Evolutionary conservation across 2,329 filamentous ascomycete species (phyloP), one percentile per base, ranked within the genome.

Genomic region (Claviceps monticola): DNA sequence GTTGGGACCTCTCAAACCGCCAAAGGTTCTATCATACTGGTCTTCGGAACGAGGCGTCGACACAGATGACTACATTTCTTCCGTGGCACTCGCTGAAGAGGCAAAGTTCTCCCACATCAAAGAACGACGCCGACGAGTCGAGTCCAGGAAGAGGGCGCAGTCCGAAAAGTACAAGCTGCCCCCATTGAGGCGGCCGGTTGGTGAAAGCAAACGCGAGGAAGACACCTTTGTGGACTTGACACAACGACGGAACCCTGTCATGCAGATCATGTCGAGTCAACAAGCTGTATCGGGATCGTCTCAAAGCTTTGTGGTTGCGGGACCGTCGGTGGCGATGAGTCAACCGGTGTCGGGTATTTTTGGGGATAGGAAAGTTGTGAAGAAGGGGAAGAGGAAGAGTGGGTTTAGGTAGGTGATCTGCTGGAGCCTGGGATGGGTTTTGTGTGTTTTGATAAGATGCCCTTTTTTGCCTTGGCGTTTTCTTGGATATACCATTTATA

Each of bases 331-430:
- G 50, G 63, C 66, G n/a, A 73, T 73, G 66, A 74, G 72, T 49
- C 73, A 75, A 57, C 68, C 71, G 9, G 59, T 71, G 14, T 53
- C 65, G n/a, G 74, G 74, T 2, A 56, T 62, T 4, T 74, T 74
- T 67, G 74, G 74, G 26, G 68, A 67, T 56, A 64, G 73, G 48
- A 67, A 65, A 54, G 66, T 62, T 55, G 66, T 62, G 50, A 73
- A 73, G 62, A 74, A 73, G 59, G 54, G 56, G 16, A 72, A 71
- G 62, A 69, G 65, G 59, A 69, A 64, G 59, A 66, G 64, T 9
- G 70, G 70, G 1, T 73, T 74, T 52, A 66, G 66, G 56, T 68
- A 41, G 45, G 8, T 9, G 29, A 34, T 21, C 21, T 34, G 5
- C 29, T 34, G 3, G 21, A 21, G 21, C 21, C 4, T 11, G 8